Evolutionary conservation across 2,329 filamentous ascomycete species (phyloP).

Genomic region (Diaporthe citrichinensis): DNA sequence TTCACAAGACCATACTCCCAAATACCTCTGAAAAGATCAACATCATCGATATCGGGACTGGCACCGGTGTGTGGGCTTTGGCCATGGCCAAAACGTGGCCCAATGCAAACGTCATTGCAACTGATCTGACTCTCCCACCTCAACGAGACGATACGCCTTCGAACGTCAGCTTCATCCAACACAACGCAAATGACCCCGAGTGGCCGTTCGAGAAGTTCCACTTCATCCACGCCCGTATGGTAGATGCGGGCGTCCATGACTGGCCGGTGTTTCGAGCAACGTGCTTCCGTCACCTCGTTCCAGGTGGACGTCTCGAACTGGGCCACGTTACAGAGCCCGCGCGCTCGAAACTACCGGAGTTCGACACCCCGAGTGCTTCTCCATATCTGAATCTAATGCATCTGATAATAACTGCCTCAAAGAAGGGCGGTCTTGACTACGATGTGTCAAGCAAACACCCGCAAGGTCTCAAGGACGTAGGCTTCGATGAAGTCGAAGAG

Average conservation of each 20-base stretch:
- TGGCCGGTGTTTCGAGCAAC: not conserved
- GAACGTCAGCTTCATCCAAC: not conserved
- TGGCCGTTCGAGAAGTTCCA: not conserved
- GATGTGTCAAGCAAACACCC: not conserved
- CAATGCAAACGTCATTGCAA: not conserved
- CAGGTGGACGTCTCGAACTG: not conserved
- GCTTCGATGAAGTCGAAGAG: not conserved
- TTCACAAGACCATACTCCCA: not conserved
- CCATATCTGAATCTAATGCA: not conserved
- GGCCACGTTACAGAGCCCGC: not conserved
- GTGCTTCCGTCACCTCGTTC: not conserved
- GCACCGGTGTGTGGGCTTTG: not conserved
- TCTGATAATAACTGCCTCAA: not conserved
- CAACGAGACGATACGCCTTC: not conserved
- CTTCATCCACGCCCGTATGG: not conserved
- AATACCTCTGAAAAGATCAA: not conserved
- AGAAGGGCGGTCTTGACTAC: not conserved
- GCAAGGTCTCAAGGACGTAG: not conserved
- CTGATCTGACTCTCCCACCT: conserved; percentile 1
- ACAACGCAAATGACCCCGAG: not conserved
- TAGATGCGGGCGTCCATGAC: not conserved
- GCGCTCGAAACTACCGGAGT: not conserved
- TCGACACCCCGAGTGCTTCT: not conserved
- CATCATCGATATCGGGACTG: not conserved
- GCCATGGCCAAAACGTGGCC: not conserved